A percentile compares a stretch with the other conserved stretches of the same genome.
phyloP scores from a whole-genome alignment of 306 rosid genomes.

The Quercus mongolica region DNA sequence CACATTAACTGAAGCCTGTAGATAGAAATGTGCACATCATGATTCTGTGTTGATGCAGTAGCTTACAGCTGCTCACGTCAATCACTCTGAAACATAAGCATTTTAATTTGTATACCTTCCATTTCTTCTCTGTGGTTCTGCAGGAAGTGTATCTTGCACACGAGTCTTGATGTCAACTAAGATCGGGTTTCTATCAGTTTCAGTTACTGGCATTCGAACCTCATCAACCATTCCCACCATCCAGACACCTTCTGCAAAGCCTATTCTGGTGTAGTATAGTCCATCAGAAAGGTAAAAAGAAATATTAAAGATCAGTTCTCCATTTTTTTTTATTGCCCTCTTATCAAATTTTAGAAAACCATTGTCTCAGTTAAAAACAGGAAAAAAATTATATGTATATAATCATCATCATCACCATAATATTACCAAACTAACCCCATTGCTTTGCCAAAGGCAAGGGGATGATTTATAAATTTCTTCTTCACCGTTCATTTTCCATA shows the following conservation, averaged over 20 bases:
- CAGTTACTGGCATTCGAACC: slow-evolving; percentile 54
- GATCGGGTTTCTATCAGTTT: slow-evolving; percentile 41
- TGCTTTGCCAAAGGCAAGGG: neutral
- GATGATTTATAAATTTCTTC: neutral
- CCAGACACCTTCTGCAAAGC: slow-evolving; percentile 59
- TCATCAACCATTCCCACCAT: slow-evolving; percentile 83
- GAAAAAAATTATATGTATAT: neutral
- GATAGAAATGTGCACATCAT: slow-evolving; percentile 4
- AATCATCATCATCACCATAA: neutral
- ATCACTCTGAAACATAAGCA: neutral
- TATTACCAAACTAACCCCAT: neutral
- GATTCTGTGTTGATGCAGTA: slow-evolving; percentile 14
- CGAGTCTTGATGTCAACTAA: slow-evolving; percentile 83
- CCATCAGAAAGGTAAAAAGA: neutral
- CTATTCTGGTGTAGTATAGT: slow-evolving; percentile 44
- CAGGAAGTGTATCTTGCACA: slow-evolving; percentile 50
- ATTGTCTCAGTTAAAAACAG: neutral
- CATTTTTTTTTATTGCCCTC: neutral
- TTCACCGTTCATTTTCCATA: neutral
- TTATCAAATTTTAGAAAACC: neutral
- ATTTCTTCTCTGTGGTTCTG: slow-evolving; percentile 77
- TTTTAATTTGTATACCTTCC: slow-evolving; percentile 51
- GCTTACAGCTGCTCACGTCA: neutral
- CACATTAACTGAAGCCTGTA: slow-evolving; percentile 88
- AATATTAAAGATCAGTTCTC: slow-evolving; percentile 7